Base-by-base conservation (phyloP, 1,139 yeast genomes). In the Pichia sp. region DNA sequence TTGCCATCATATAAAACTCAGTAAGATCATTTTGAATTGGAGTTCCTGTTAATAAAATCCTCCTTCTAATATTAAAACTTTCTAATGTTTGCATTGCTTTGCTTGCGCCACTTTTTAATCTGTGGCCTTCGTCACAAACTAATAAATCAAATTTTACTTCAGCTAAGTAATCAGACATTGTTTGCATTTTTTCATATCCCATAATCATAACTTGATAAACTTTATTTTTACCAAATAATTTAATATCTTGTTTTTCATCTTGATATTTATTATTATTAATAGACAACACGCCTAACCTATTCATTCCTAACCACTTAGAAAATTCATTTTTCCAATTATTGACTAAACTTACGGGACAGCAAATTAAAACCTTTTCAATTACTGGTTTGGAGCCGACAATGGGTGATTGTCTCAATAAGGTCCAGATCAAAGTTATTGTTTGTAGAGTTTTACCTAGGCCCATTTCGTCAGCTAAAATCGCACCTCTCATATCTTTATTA, bases 101-200 rank as follows among this genome's bases (percentile, higher is more conserved):
- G 50, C 85, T 87, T 12, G 78, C 63, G 27, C 74, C 71, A 54
- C 75, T 84, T 56, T 90, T 90, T 51, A 90, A 69, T 42, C 95
- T 70, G 61, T 90, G 97, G 3, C 97, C 98, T 61, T 94, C 99
- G 62, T 94, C 99, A 62, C 98, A 92, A 0, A 94, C 76, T 34
- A 94, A 66, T 24, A 92, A 57, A 58, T 89, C 97, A 54, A 87
- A 76, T 3, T 68, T 63, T 1, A 68, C 61, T 28, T 39, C 30
- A 1, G 65, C 55, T 26, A 90, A 58, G 46, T 80, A 86, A 6
- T 73, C 71, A n/a, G 71, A 68, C 55, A 81, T 68, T 4, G 75
- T 69, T 26, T 82, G 64, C 34, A 87, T 69, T 57, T 86, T 85
- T 57, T 94, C 99, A 60, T 92, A 92, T 9, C 97, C 95, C 54